Evolutionary conservation across 495 filamentous ascomycete species (phyloP).

Genomic region (Aspergillus ellipticus): DNA sequence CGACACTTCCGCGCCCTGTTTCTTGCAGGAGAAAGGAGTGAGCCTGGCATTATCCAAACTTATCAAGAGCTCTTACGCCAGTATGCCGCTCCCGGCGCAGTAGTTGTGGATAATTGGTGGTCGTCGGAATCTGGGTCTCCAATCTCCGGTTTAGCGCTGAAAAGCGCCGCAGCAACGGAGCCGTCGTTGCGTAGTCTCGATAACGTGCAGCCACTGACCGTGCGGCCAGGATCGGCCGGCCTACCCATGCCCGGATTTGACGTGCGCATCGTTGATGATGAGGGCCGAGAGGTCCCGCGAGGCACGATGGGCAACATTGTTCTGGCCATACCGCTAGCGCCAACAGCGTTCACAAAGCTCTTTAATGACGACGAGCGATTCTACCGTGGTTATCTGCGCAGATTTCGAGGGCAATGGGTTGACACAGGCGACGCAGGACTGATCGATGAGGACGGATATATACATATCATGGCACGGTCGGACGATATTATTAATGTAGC

Average conservation of each 20-base stretch:
- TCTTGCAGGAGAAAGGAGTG: conserved; percentile 84
- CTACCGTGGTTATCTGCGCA: conserved; percentile 73
- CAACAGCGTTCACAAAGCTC: conserved; percentile 78
- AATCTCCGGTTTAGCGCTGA: conserved; percentile 74
- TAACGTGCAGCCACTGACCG: conserved; percentile 34
- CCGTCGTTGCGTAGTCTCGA: conserved; percentile 6
- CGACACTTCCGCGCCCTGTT: conserved; percentile 69
- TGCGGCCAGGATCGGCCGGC: conserved; percentile 83
- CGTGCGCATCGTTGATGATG: conserved; percentile 76
- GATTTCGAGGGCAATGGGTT: conserved; percentile 76
- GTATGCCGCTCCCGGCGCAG: conserved; percentile 59
- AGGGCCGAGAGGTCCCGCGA: conserved; percentile 60
- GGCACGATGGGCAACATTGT: conserved; percentile 92
- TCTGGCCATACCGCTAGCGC: conserved; percentile 73
- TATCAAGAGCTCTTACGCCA: conserved; percentile 68
- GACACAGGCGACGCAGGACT: conserved; percentile 90
- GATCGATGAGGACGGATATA: conserved; percentile 76
- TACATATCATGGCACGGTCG: conserved; percentile 79
- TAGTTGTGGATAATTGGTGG: conserved; percentile 95
- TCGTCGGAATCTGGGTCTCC: conserved; percentile 88
- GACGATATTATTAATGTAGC: conserved; percentile 97
- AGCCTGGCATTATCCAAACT: conserved; percentile 77
- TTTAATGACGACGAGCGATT: conserved; percentile 83
- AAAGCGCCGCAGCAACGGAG: conserved; percentile 27
- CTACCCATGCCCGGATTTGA: conserved; percentile 91